phyloP scores from a whole-genome alignment of 2,329 filamentous ascomycete genomes.

The Verticillium dahliae region DNA sequence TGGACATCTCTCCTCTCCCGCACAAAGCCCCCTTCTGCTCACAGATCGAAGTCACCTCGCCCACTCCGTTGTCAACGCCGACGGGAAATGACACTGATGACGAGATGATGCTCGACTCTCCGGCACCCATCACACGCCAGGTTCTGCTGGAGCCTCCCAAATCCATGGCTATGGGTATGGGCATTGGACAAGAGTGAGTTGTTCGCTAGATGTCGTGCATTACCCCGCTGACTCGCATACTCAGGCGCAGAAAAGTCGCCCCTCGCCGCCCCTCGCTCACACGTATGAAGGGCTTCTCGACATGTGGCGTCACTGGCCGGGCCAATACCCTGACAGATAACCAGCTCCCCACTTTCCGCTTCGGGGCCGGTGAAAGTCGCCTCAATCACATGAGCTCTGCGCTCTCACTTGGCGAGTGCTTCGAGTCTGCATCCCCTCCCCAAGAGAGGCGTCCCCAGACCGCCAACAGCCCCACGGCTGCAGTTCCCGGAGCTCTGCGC shows the following conservation, averaged over 20 bases:
- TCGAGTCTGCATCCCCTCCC: slow-evolving; percentile 66
- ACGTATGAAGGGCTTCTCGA: slow-evolving; percentile 68
- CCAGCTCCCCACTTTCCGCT: slow-evolving; percentile 68
- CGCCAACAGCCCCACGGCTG: slow-evolving; percentile 51
- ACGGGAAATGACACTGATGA: slow-evolving; percentile 35
- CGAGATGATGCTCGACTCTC: slow-evolving; percentile 51
- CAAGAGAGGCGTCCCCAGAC: slow-evolving; percentile 59
- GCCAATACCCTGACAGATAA: slow-evolving; percentile 46
- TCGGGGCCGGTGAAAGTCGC: slow-evolving; percentile 43
- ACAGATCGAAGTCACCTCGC: slow-evolving; percentile 64
- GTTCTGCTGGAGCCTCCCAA: slow-evolving; percentile 40
- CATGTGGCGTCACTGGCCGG: slow-evolving; percentile 56
- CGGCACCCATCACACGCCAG: slow-evolving; percentile 40
- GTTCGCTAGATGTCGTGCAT: slow-evolving; percentile 10
- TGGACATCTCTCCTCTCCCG: slow-evolving; percentile 91
- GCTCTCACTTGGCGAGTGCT: slow-evolving; percentile 73
- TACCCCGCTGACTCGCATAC: neutral
- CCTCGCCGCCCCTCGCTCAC: slow-evolving; percentile 69
- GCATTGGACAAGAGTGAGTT: slow-evolving; percentile 5
- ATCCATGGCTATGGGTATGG: neutral
- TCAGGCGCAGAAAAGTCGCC: slow-evolving; percentile 59
- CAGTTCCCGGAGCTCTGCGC: slow-evolving; percentile 52
- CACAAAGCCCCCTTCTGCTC: slow-evolving; percentile 70
- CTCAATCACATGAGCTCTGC: slow-evolving; percentile 33
- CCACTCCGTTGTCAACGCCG: slow-evolving; percentile 54